phyloP scores from a whole-genome alignment of 2,329 filamentous ascomycete species.

The Diaporthe sp. region DNA sequence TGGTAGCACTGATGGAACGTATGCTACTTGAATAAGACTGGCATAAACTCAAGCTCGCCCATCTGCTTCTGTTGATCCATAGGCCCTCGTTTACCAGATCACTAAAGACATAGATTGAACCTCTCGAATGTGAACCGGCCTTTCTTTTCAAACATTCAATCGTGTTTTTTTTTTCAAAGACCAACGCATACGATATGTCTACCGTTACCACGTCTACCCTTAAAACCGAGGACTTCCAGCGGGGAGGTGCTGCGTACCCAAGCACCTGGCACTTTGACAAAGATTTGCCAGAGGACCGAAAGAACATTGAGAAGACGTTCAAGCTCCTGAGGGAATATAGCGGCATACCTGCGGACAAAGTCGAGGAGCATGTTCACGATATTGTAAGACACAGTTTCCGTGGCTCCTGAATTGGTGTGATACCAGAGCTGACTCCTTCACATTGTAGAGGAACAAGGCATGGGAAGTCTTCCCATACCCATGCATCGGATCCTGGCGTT shows the following conservation, averaged over 20 bases:
- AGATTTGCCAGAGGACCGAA: slow-evolving; percentile 35
- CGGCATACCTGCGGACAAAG: slow-evolving; percentile 41
- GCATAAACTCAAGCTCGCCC: background rate
- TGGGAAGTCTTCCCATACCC: slow-evolving; percentile 53
- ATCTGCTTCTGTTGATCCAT: background rate
- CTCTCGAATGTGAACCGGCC: background rate
- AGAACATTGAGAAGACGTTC: slow-evolving; percentile 40
- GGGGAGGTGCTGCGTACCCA: slow-evolving; percentile 21
- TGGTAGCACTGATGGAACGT: background rate
- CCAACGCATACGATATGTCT: background rate
- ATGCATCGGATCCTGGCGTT: slow-evolving; percentile 55
- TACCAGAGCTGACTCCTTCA: slow-evolving; percentile 4
- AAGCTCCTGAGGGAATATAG: slow-evolving; percentile 43
- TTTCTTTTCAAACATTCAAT: background rate
- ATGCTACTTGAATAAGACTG: background rate
- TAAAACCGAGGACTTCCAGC: slow-evolving; percentile 2
- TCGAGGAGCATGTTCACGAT: slow-evolving; percentile 41
- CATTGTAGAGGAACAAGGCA: slow-evolving; percentile 50
- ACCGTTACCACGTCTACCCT: slow-evolving; percentile 5
- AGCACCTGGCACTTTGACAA: slow-evolving; percentile 30
- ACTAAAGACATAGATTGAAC: background rate
- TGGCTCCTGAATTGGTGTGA: background rate
- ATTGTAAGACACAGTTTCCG: slow-evolving; percentile 37
- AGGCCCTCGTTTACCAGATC: background rate
- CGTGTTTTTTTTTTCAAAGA: background rate